Conservation (phyloP, 257 asterid species). For the Solanum virginianum region DNA sequence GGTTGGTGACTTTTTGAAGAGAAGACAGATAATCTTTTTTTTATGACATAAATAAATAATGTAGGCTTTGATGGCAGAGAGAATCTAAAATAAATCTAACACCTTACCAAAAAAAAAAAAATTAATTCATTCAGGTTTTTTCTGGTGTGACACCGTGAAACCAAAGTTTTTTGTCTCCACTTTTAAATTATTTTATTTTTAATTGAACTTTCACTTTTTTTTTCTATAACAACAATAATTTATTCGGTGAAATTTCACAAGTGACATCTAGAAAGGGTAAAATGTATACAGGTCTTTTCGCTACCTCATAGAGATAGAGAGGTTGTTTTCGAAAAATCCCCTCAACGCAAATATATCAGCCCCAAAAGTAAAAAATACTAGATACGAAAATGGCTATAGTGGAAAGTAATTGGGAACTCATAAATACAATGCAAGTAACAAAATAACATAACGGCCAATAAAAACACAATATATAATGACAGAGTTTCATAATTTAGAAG, state of each 20-base stretch:
- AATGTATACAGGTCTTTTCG: fast-evolving
- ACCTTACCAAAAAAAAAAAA: neutral
- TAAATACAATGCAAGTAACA: too few relatives aligned
- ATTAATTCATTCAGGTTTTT: neutral
- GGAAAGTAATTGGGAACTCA: too few relatives aligned
- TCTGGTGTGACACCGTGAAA: neutral
- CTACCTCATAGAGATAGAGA: too few relatives aligned
- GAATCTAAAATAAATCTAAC: neutral
- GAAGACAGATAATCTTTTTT: neutral
- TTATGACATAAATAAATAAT: neutral
- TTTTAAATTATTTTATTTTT: neutral
- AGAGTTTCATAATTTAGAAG: neutral
- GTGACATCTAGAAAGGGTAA: too few relatives aligned
- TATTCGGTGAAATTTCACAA: too few relatives aligned
- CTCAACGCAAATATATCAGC: too few relatives aligned
- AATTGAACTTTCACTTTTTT: neutral
- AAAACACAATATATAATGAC: too few relatives aligned
- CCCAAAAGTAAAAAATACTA: too few relatives aligned
- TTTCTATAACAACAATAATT: neutral
- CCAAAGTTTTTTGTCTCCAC: neutral
- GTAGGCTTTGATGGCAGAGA: neutral
- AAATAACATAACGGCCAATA: too few relatives aligned
- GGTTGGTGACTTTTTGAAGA: neutral
- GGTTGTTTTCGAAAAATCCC: too few relatives aligned
- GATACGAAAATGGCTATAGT: too few relatives aligned